Evolutionary conservation across 345 rosid species (phyloP), one percentile per base, ranked within the genome.

Genomic region (Acer negundo): DNA sequence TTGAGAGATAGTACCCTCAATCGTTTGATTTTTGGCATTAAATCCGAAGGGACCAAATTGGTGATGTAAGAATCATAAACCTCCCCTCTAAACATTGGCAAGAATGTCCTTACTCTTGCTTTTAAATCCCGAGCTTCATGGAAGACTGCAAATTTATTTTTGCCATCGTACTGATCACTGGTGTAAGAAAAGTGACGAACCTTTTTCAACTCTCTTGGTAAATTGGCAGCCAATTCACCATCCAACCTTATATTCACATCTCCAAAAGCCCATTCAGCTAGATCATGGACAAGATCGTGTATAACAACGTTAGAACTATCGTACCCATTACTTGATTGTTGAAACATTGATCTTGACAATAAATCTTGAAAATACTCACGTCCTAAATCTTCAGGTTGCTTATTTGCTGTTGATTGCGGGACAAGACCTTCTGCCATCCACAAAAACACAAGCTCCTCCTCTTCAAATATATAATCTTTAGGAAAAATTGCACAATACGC

Each of bases 371-470:
- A 77, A 74, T 65, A 78, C 15, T 62, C 20, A 44, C 10, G 3
- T 7, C 77, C 83, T 0, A 35, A 0, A 8, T 44, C 73, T 66
- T 77, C 81, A 1, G n/a, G 6, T 38, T 24, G 62, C 15, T 59
- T 20, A 19, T n/a, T 1, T 7, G 2, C 10, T 1, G 10, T 7
- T 2, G 66, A 31, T 3, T 23, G 69, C 19, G 23, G 20, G n/a
- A 82, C 3, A 24, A 67, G 76, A 24, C 84, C 86, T 67, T 80
- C 72, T 0, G 77, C 81, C 9, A 70, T 74, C 86, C 87, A 86
- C 0, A 84, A 51, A 13, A 17, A 40, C 1, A 78, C 15, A 23
- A 82, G 56, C 2, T 16, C 31, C 1, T 70, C 13, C 10, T 63
- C 66, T 19, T 49, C 7, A 6, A 82, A 69, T 7, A 10, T 49